Conservation (phyloP, 768 basidiomycete species). For the Lactarius quietus region DNA sequence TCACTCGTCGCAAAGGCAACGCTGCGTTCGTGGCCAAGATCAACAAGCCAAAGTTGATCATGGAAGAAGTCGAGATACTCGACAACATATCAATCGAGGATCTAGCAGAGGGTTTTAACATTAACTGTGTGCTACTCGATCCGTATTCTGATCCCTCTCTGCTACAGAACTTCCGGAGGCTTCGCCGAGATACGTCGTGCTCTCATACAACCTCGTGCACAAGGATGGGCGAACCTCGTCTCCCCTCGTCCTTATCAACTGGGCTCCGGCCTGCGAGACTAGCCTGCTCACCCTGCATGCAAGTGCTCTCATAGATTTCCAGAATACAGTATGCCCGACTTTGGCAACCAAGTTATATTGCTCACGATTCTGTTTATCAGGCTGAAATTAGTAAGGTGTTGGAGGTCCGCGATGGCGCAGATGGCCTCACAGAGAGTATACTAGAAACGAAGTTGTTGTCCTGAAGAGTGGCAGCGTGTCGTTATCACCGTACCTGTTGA, state of each 20-base stretch:
- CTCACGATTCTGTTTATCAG: constrained; percentile 36
- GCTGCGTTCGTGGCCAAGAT: constrained; percentile 89
- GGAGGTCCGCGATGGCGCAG: constrained; percentile 78
- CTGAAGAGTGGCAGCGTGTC: constrained; percentile 3
- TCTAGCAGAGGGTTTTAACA: constrained; percentile 70
- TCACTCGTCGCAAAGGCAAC: constrained; percentile 58
- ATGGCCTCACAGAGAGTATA: constrained; percentile 68
- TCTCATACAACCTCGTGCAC: constrained; percentile 80
- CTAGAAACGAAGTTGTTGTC: constrained; percentile 58
- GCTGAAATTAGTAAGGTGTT: constrained; percentile 76
- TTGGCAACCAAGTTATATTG: not conserved
- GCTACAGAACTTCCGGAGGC: constrained; percentile 79
- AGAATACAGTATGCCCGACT: constrained; percentile 50
- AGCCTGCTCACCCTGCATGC: constrained; percentile 74
- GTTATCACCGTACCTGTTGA: not conserved
- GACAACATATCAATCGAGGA: constrained; percentile 76
- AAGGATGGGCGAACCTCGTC: constrained; percentile 79
- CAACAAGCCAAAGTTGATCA: constrained; percentile 72
- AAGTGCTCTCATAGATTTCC: constrained; percentile 76
- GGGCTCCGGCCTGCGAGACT: constrained; percentile 81
- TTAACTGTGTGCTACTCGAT: not conserved
- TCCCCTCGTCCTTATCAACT: constrained; percentile 84
- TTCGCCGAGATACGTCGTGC: constrained; percentile 78
- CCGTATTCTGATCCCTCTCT: constrained; percentile 6
- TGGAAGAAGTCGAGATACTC: constrained; percentile 83